phyloP scores from a whole-genome alignment of 2,329 filamentous ascomycete species.

The Apiospora koreana region DNA sequence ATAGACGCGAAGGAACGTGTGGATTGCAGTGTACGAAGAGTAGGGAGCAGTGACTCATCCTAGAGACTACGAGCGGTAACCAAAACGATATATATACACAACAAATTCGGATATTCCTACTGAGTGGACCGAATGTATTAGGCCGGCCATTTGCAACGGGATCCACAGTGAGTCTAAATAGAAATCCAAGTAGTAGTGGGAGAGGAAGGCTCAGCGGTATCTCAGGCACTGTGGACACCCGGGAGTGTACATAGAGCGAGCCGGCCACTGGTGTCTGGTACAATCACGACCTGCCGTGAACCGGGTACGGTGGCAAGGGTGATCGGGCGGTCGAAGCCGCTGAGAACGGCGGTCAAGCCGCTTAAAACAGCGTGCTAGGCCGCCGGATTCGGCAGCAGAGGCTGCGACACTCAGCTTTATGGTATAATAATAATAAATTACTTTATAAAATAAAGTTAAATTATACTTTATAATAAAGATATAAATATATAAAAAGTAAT shows the following conservation, averaged over 20 bases:
- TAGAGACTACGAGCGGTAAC: neutral
- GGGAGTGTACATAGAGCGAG: neutral
- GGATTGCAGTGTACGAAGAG: neutral
- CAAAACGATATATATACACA: neutral
- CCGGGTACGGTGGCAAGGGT: neutral
- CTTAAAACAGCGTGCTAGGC: neutral
- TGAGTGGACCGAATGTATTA: neutral
- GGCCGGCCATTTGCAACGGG: neutral
- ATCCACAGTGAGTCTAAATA: neutral
- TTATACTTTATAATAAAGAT: too few species aligned
- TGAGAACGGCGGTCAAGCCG: neutral
- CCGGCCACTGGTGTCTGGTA: neutral
- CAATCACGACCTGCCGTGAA: neutral
- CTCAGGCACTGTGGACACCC: neutral
- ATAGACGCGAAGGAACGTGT: neutral
- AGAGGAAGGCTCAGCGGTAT: neutral
- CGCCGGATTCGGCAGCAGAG: neutral
- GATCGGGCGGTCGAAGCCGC: neutral
- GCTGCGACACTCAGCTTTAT: neutral
- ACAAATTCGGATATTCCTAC: neutral
- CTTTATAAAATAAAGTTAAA: too few species aligned
- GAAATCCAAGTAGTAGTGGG: neutral
- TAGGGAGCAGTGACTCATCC: neutral
- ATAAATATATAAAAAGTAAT: constrained; percentile 14
- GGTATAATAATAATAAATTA: neutral